A percentile compares a stretch with the other conserved stretches of the same genome.
Evolutionary conservation across 2,329 filamentous ascomycete species (phyloP).

Genomic region (Colletotrichum tamarilloi): DNA sequence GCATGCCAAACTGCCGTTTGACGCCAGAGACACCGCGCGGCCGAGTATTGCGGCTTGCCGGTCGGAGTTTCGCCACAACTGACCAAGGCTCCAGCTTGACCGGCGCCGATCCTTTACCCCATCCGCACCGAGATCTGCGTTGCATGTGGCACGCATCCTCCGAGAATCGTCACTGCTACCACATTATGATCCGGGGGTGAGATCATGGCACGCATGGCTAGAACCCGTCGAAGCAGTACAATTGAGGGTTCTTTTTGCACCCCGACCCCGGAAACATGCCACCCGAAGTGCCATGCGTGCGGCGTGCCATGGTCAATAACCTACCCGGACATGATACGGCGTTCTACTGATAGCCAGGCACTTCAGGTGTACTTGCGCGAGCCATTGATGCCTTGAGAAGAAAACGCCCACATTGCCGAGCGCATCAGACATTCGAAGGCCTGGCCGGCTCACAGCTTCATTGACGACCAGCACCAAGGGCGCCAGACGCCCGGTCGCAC

Average conservation of each 20-base stretch:
- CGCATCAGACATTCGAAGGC: neutral
- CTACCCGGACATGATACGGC: neutral
- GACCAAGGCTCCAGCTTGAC: slow-evolving; percentile 9
- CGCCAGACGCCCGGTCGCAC: too few relatives aligned
- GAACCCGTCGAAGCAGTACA: neutral
- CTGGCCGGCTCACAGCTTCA: neutral
- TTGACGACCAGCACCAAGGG: neutral
- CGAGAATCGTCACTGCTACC: slow-evolving; percentile 19
- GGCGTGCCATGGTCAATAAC: neutral
- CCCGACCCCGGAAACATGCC: neutral
- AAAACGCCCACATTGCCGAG: neutral
- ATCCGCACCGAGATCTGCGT: slow-evolving; percentile 22
- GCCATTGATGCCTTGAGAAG: neutral
- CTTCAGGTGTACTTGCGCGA: neutral
- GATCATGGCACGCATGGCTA: slow-evolving; percentile 20
- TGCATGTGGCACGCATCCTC: slow-evolving; percentile 2
- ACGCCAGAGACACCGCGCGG: neutral
- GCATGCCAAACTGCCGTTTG: neutral
- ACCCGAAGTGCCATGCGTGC: neutral
- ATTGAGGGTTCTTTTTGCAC: neutral
- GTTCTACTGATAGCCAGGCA: neutral
- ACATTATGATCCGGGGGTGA: slow-evolving; percentile 25
- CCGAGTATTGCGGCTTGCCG: slow-evolving; percentile 14
- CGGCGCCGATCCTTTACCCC: slow-evolving; percentile 27
- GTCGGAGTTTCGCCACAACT: slow-evolving; percentile 24